These are phyloP conservation scores for Pterocarpus santalinus DNA, from an alignment of 306 rosid species.

Conservation along the genomic window DNA sequence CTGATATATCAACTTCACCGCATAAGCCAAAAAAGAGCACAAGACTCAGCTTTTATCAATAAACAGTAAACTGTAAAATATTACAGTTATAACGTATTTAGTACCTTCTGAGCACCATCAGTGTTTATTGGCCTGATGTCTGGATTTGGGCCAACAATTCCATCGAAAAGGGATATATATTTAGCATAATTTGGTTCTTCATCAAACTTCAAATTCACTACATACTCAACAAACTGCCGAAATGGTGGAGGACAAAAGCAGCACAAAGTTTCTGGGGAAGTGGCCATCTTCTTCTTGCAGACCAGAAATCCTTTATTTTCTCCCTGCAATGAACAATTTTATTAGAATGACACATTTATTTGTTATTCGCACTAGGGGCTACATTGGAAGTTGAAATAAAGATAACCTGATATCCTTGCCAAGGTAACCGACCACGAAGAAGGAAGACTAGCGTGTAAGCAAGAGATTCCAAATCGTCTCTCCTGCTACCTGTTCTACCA, in stretches of 20 bases:
- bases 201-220: constrained; percentile 89
- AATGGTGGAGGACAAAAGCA: constrained; percentile 82
- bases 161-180: constrained; percentile 81
- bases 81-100: not conserved
- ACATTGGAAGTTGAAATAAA: constrained; percentile 14
- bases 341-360: constrained; percentile 18
- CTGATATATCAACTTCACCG: constrained; percentile 73
- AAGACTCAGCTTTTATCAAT: constrained; percentile 35
- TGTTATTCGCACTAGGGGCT: constrained; percentile 7
- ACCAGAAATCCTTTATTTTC: constrained; percentile 93
- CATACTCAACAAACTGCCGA: constrained; percentile 81
- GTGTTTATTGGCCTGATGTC: constrained; percentile 88
- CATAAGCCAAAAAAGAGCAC: constrained; percentile 27
- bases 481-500: constrained; percentile 89
- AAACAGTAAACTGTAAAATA: constrained; percentile 17
- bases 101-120: constrained; percentile 95
- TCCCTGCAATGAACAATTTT: constrained; percentile 64
- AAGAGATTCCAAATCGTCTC: constrained; percentile 92
- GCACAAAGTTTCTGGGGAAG: constrained; percentile 83
- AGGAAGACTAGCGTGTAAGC: constrained; percentile 90
- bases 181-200: constrained; percentile 93
- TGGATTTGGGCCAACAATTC: constrained; percentile 50
- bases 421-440: constrained; percentile 90
- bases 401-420: constrained; percentile 96
- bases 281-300: constrained; percentile 94